Evolutionary conservation across 2,329 filamentous ascomycete species (phyloP), one percentile per base, ranked within the genome.

Genomic region (Exutisphaerella laricina): DNA sequence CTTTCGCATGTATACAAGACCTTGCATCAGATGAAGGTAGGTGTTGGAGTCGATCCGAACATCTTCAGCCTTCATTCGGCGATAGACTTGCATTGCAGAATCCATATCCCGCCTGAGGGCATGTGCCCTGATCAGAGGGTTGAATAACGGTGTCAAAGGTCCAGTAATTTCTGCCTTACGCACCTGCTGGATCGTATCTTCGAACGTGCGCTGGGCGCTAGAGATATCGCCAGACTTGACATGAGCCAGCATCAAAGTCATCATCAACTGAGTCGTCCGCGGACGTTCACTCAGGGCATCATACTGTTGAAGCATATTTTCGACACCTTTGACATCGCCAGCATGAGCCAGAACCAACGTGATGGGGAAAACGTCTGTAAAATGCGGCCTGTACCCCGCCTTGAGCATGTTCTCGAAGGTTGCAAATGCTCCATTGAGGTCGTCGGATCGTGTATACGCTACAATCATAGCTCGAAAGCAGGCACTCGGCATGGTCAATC

Each of bases 391-490:
- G 3, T 78, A 22, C 5, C 45, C 23, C 6, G 67, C 57, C 48
- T 61, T 55, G 53, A 71, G 50, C 3, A 75, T 45, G 60, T 92
- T 73, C 7, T 80, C 72, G 55, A 94, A 88, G 36, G 74, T 72
- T 5, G 70, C 60, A 43, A 86, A 67, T 9, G 82, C 83, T 4
- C 78, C 77, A n/a, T 78, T 70, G 31, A 85, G 74, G 58, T 92
- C 79, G 35, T 78, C 73, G 1, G 76, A 75, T 53, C 79, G 79
- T 13, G 74, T 73, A 63, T 88, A 77, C 2, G 84, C 82, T 56
- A 82, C 79, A 33, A 97, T 70, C 20, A 95, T 65, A 16, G 82
- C 80, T 58, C 94, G 94, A 82, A 84, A 94, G 49, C 76, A 79
- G 25, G 71, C 61, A 1, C 74, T 62, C 50, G 79, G 77, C 5